Base-by-base conservation (phyloP, 352 stramenopile species). In the Phytophthora lateralis region DNA sequence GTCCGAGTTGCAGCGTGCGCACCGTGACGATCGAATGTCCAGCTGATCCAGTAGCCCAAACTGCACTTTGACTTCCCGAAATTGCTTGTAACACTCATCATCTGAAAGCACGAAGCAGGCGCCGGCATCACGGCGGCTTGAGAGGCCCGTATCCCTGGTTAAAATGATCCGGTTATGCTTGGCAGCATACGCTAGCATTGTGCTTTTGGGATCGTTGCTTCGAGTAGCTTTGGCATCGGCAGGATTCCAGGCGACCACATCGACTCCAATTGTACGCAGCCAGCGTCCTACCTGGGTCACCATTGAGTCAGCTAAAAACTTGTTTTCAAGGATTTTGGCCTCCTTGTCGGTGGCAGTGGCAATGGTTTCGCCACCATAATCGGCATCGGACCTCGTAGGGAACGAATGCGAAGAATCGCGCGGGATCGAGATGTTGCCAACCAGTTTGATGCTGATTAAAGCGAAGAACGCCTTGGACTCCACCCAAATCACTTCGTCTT, bases 281-380 rank as follows among this genome's bases (percentile, higher is more conserved):
- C 85, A 93, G 7, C 78, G 71, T 15, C 76, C 80, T 24, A 91
- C 77, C 10, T 81, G 78, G 9, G 76, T 78, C 7, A 89, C 73
- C 85, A 93, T 93, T 35, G 80, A 82, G 57, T 93, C 85, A 1
- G 82, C 80, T 14, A 93, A 53, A 50, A 93, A 93, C 30, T 76
- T 85, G 64, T 78, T 77, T 51, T 82, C 73, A n/a, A 53, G 55
- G 27, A 39, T 4, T 37, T 65, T 44, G 24, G 62, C 32, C n/a
- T 63, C 37, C 14, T 54, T 50, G 20, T 59, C 24, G 14, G 21
- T 42, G 14, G 11, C 29, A 14, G 14, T 12, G 21, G 7, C 26
- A 20, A 1, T 17, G 27, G 14, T 49, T n/a, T 8, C 45, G 14
- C 57, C 27, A 43, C 14, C 42, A 3, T 26, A 35, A 11, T 35